phyloP scores from a whole-genome alignment of 129 eudicot species.

The Kitagawia praeruptora region DNA sequence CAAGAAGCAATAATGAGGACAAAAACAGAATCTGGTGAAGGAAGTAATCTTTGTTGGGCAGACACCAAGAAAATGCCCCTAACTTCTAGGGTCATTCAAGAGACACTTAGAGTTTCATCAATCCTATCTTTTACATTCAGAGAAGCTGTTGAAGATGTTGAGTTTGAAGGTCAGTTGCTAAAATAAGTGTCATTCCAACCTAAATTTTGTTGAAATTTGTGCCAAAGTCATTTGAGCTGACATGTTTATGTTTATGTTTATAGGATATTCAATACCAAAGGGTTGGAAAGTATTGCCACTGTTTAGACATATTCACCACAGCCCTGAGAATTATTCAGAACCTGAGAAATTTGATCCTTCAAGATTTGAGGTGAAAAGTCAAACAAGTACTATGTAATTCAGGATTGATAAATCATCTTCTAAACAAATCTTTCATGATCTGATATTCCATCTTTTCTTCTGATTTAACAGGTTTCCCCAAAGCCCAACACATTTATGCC shows the following conservation, averaged over 20 bases:
- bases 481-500: constrained; percentile 92
- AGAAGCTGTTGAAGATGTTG: constrained; percentile 99
- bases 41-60: constrained; percentile 46
- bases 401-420: background rate
- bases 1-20: constrained; percentile 69
- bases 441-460: constrained; percentile 11
- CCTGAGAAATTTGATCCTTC: constrained; percentile 97
- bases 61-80: constrained; percentile 88
- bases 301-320: constrained; percentile 92
- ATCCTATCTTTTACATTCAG: constrained; percentile 88
- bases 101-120: constrained; percentile 90
- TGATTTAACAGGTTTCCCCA: constrained; percentile 72
- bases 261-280: constrained; percentile 93
- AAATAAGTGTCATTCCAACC: background rate
- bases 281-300: constrained; percentile 98
- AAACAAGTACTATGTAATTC: no score
- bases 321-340: constrained; percentile 66
- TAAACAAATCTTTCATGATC: background rate
- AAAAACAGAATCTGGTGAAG: constrained; percentile 45
- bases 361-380: constrained; percentile 79
- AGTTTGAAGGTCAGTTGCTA: constrained; percentile 61
- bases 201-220: background rate
- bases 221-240: constrained; percentile 2
- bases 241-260: background rate
- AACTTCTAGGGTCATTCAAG: constrained; percentile 88